These are phyloP conservation scores for Phytophthora pisi DNA, from an alignment of 352 stramenopile genomes.

Conservation along the genomic window DNA sequence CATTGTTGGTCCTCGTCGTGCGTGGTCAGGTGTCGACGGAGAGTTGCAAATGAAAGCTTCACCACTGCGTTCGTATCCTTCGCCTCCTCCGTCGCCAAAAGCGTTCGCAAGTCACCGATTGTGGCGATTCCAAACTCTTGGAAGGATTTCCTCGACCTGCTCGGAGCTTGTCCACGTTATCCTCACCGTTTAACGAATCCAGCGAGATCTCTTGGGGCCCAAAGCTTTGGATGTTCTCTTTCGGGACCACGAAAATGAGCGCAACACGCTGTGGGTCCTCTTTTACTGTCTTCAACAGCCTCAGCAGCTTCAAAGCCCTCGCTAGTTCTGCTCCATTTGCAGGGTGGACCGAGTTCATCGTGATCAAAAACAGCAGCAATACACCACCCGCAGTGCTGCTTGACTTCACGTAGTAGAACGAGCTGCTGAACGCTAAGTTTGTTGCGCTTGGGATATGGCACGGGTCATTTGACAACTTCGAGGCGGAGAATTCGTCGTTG, in stretches of 20 bases:
- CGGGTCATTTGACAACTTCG: not conserved
- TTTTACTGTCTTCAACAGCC: conserved; percentile 1
- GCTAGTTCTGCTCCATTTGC: conserved; percentile 6
- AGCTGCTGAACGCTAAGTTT: conserved; percentile 12
- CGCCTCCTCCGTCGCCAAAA: not conserved
- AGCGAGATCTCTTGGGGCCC: not conserved
- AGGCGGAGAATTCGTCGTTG: conserved; percentile 4
- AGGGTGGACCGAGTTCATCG: conserved; percentile 2
- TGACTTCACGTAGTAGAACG: conserved; percentile 12
- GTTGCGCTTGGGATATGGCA: conserved; percentile 6
- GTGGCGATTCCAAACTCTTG: not conserved
- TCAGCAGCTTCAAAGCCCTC: not conserved
- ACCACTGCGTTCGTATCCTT: not conserved
- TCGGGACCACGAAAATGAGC: not conserved
- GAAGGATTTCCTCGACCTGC: not conserved
- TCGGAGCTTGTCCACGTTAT: not conserved
- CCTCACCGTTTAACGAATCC: not conserved
- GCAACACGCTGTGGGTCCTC: not conserved
- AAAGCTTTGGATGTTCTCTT: not conserved
- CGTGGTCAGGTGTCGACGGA: not conserved
- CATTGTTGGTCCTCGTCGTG: not conserved
- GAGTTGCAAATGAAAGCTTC: not conserved
- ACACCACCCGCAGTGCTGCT: not conserved
- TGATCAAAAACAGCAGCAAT: conserved; percentile 14
- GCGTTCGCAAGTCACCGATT: not conserved